Percentiles rank a stretch among this genome's conserved stretches.
Conservation (phyloP, 176 grass and related monocot genomes). For the Puccinellia tenuiflora region DNA sequence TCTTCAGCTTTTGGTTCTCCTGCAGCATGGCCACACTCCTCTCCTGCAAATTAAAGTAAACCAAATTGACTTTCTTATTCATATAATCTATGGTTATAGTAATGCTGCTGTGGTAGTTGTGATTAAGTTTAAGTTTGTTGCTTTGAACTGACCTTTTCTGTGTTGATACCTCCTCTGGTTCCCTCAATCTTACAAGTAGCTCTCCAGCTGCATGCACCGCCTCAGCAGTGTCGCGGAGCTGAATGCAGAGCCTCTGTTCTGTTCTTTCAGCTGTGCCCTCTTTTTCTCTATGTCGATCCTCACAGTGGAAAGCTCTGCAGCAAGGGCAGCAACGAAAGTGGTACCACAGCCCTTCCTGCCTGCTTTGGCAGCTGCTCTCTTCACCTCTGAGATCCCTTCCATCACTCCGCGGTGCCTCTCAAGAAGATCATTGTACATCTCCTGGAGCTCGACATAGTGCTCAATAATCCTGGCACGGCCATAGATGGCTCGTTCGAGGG, state of each 20-base stretch:
- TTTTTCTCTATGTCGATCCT: constrained; percentile 95
- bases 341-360: constrained; percentile 74
- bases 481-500: constrained; percentile 63
- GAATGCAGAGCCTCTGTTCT: constrained; percentile 92
- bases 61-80: not conserved
- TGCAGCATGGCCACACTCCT: constrained; percentile 43
- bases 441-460: constrained; percentile 91
- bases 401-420: constrained; percentile 72
- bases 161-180: constrained; percentile 74
- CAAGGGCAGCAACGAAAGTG: constrained; percentile 82
- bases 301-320: constrained; percentile 76
- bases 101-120: not conserved
- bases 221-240: constrained; percentile 90
- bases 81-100: not conserved
- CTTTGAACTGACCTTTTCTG: constrained; percentile 47
- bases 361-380: constrained; percentile 75
- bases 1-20: constrained; percentile 79
- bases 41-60: constrained; percentile 43
- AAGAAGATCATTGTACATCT: constrained; percentile 74
- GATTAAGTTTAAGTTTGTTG: not conserved
- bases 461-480: constrained; percentile 84
- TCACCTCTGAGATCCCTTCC: constrained; percentile 79
- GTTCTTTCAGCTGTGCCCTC: constrained; percentile 71
- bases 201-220: constrained; percentile 96
- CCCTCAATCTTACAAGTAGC: constrained; percentile 80